Base-by-base conservation (phyloP, 306 rosid species). In the Vicia villosa region DNA sequence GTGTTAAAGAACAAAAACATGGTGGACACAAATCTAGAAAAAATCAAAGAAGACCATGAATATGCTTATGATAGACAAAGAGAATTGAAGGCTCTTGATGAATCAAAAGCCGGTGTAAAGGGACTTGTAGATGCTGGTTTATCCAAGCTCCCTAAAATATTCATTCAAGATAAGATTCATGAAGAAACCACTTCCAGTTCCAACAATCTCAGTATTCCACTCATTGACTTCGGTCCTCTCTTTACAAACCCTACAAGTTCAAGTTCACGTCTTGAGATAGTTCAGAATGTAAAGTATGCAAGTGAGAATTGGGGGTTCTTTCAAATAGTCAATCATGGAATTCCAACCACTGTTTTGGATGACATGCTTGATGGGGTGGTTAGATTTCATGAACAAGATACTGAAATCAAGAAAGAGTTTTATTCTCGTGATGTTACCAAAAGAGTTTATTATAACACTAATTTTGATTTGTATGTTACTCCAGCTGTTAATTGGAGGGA, bases 91-190 rank as follows among this genome's bases (percentile, higher is more conserved):
- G 22, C 47, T 19, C 69, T 75, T 26, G 84, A 80, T 24, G 77
- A 75, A 12, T 75, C 84, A 13, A 75, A 64, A 70, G 41, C 70
- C 1, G 84, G 80, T 14, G 84, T 75, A 8, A 80, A 70, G 49
- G 81, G 84, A 22, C 77, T 80, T 55, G 81, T 75, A 4, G 84
- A 80, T 14, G 62, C 58, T 21, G 73, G 76, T 42, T 54, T 74
- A 13, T 5, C 83, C 16, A 74, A 74, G 52, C 14, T 80, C 63
- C 83, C 83, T 3, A 32, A 78, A 55, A 80, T 74, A 7, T 80
- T 80, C 46, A 34, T 51, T 20, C 30, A 51, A 20, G 57, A 51
- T 0, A 8, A 49, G 13, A 46, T 68, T 16, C 68, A 63, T 17
- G 34, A 67, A 3, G 36, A 20, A 40, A 63, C 4, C 20, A 63